These are phyloP conservation scores for Digitaria exilis DNA, from an alignment of 202 grass and related monocot species.

Conservation along the genomic window DNA sequence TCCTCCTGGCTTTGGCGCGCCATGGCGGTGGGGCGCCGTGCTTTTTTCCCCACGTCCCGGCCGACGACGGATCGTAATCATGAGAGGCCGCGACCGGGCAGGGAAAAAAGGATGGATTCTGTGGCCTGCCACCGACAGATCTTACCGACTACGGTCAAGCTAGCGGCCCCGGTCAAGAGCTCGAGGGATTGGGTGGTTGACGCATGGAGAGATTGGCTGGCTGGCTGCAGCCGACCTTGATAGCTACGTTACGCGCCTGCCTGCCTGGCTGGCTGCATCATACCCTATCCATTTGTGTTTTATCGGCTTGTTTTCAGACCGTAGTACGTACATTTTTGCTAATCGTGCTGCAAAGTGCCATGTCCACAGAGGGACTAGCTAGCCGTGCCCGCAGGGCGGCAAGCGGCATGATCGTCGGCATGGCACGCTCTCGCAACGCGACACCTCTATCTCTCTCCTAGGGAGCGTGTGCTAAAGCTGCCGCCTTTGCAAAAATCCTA, in stretches of 20 bases:
- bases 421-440: slow-evolving; percentile 9
- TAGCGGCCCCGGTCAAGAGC: not conserved
- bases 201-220: not conserved
- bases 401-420: slow-evolving; percentile 5
- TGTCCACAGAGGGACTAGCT: not conserved
- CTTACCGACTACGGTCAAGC: slow-evolving; percentile 28
- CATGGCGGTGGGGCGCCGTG: slow-evolving; percentile 7
- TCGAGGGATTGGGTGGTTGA: not conserved
- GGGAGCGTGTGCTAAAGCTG: slow-evolving; percentile 24
- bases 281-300: not conserved
- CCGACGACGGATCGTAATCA: slow-evolving; percentile 32
- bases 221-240: not conserved
- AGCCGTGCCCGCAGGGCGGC: too few relatives aligned
- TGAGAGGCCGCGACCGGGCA: not conserved
- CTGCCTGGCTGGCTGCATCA: too few relatives aligned
- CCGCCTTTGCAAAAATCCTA: not conserved
- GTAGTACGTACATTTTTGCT: not conserved
- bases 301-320: not conserved
- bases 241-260: not conserved
- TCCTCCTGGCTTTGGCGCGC: not conserved
- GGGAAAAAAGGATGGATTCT: slow-evolving; percentile 4
- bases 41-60: not conserved
- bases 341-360: not conserved
- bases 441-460: not conserved
- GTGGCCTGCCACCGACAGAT: slow-evolving; percentile 38